Percentiles rank a stretch among this genome's conserved stretches.
Evolutionary conservation across 2,329 filamentous ascomycete genomes (phyloP).

Genomic region (Clarireedia paspali): DNA sequence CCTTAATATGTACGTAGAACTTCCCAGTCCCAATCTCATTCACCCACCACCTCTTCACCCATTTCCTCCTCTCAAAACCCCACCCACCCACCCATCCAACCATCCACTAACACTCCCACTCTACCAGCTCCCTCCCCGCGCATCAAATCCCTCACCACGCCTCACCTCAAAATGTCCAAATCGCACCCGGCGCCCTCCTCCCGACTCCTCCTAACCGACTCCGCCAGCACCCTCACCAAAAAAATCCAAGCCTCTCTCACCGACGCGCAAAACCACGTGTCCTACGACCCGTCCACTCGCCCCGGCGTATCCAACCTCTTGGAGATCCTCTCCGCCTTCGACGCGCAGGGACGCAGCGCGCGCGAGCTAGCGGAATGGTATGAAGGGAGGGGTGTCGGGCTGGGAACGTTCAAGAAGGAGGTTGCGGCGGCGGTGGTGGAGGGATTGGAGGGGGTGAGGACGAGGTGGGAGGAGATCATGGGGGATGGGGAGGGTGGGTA

Average conservation of each 20-base stretch:
- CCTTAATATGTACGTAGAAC: slow-evolving; percentile 55
- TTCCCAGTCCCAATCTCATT: background rate
- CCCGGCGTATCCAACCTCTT: slow-evolving; percentile 87
- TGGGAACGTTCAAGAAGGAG: slow-evolving; percentile 55
- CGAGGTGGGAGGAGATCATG: slow-evolving; percentile 47
- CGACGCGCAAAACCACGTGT: slow-evolving; percentile 58
- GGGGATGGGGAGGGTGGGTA: slow-evolving; percentile 38
- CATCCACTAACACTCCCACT: background rate
- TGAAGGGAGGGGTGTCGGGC: slow-evolving; percentile 31
- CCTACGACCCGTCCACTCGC: slow-evolving; percentile 60
- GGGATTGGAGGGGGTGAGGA: slow-evolving; percentile 47
- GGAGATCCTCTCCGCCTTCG: slow-evolving; percentile 67
- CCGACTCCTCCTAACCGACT: slow-evolving; percentile 76
- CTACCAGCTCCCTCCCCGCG: slow-evolving; percentile 55
- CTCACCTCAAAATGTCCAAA: slow-evolving; percentile 88
- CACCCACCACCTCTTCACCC: background rate
- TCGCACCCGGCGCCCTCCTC: slow-evolving; percentile 65
- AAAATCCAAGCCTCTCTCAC: slow-evolving; percentile 73
- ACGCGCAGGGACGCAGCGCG: slow-evolving; percentile 35
- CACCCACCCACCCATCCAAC: too few species aligned
- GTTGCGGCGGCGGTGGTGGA: slow-evolving; percentile 50
- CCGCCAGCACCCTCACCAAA: slow-evolving; percentile 49
- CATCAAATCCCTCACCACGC: slow-evolving; percentile 81
- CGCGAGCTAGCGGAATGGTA: slow-evolving; percentile 35
- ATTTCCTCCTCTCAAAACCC: background rate